Base-by-base conservation (phyloP, 2,329 filamentous ascomycete genomes). In the Zymoseptoria pseudotritici region DNA sequence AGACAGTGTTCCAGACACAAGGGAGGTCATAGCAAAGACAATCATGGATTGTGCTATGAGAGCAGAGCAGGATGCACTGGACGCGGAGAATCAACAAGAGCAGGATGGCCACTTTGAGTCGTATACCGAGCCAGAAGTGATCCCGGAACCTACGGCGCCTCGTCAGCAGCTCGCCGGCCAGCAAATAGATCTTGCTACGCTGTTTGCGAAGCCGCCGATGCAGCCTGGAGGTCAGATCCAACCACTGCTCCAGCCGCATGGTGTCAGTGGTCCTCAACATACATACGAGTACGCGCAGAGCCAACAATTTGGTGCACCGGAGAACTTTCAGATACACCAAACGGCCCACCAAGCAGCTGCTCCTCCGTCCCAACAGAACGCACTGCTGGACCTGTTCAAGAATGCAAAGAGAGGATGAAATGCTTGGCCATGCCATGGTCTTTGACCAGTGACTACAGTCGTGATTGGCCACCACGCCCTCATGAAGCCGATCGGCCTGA, bases 21-120 rank as follows among this genome's bases (percentile, higher is more conserved):
- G 81, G 58, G 74, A 75, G 36, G 72, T 82, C 52, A 81, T 82
- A 36, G 82, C 80, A 31, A 74, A 78, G 58, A 76, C 81, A 59
- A 84, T 87, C 61, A 75, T 78, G 60, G 79, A 82, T 51, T 81
- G 82, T 63, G 83, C 83, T 3, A 72, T 76, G 24, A 77, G 78
- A 68, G 82, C 82, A 50, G 74, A 77, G 55, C 66, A 61, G 31
- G n/a, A 6, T 51, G 26, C 9, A 22, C 21, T n/a, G n/a, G 29
- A 29, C 22, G 54, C 53, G 6, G 75, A 62, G 21, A 36, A 54
- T 26, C 55, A 56, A n/a, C 55, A 64, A 11, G 50, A 42, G 42
- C 52, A 60, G 26, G 49, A 60, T 7, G 50, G 36, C 52, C 17
- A 52, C 2, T 36, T 54, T 42, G 24, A 51, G 57, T 19, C 57